These are phyloP conservation scores for Hygrophorus russula DNA, from an alignment of 768 basidiomycete species.

Conservation along the genomic window DNA sequence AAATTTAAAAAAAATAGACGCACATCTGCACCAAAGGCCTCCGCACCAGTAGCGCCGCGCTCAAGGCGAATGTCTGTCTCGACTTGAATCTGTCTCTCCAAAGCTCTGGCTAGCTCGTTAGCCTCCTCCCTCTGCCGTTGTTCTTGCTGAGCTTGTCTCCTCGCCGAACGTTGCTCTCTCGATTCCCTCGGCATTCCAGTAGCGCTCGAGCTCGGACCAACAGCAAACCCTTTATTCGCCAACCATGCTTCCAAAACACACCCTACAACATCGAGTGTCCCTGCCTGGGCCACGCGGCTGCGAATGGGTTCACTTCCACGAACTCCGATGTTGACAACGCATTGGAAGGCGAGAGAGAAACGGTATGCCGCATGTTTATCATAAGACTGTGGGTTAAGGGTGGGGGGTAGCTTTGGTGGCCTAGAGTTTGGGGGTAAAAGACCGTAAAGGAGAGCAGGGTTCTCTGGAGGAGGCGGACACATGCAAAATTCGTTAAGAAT, in stretches of 20 bases:
- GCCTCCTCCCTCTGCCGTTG: conserved; percentile 53
- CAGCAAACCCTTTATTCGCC: conserved; percentile 76
- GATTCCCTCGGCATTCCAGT: conserved; percentile 67
- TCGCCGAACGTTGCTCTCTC: conserved; percentile 57
- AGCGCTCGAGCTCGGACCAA: conserved; percentile 70
- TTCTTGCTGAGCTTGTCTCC: conserved; percentile 45
- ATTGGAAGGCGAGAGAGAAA: conserved; percentile 91
- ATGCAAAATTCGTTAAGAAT: conserved; percentile 86
- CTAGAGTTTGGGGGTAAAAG: conserved; percentile 55
- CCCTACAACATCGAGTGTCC: conserved; percentile 87
- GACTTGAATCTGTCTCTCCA: conserved; percentile 38
- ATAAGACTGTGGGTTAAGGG: conserved; percentile 55
- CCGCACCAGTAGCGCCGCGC: neutral
- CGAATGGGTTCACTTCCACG: conserved; percentile 89
- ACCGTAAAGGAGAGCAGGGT: conserved; percentile 66
- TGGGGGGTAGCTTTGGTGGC: conserved; percentile 43
- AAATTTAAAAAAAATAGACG: conserved; percentile 6
- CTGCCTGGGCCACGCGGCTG: conserved; percentile 87
- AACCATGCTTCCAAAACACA: conserved; percentile 92
- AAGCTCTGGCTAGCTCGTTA: conserved; percentile 42
- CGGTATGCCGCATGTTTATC: conserved; percentile 83
- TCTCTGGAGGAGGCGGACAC: conserved; percentile 72
- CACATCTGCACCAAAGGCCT: conserved; percentile 7
- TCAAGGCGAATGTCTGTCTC: conserved; percentile 14
- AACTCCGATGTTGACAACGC: conserved; percentile 94